Evolutionary conservation across 2,329 filamentous ascomycete species (phyloP).

Genomic region (Chaetomium olivaceum): DNA sequence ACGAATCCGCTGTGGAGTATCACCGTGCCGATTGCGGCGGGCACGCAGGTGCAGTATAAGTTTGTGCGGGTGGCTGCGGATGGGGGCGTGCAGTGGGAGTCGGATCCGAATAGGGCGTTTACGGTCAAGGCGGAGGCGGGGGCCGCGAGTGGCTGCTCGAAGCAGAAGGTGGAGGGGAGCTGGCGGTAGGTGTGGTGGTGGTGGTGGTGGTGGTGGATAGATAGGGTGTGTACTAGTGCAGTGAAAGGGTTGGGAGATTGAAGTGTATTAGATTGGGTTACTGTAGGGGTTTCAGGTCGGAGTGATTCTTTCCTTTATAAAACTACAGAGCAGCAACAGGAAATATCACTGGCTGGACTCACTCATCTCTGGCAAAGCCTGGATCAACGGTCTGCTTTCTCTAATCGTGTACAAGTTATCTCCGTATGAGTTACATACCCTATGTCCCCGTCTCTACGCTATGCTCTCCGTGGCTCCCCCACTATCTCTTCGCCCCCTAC

Average conservation of each 20-base stretch:
- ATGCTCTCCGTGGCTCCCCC: not conserved
- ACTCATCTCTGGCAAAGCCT: not conserved
- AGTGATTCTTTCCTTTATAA: not conserved
- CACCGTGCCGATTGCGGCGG: slow-evolving; percentile 56
- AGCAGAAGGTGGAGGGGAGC: slow-evolving; percentile 28
- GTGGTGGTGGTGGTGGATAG: not conserved
- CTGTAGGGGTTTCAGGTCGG: not conserved
- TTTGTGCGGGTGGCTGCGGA: slow-evolving; percentile 61
- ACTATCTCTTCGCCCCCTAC: not conserved
- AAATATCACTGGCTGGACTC: not conserved
- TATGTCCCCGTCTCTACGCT: not conserved
- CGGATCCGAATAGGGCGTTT: slow-evolving; percentile 53
- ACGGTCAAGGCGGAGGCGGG: slow-evolving; percentile 38
- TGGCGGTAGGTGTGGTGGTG: slow-evolving; percentile 17
- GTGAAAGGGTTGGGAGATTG: not conserved
- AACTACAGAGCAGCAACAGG: not conserved
- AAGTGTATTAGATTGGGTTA: not conserved
- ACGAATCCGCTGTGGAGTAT: slow-evolving; percentile 62
- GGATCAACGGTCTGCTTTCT: not conserved
- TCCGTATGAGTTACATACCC: not conserved
- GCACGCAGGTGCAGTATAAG: slow-evolving; percentile 64
- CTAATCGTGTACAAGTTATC: not conserved
- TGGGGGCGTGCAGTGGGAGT: slow-evolving; percentile 64
- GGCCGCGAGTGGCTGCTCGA: slow-evolving; percentile 21
- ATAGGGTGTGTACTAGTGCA: not conserved